Evolutionary conservation across 441 rosid genomes (phyloP).

Genomic region (Gossypium schwendimanii): DNA sequence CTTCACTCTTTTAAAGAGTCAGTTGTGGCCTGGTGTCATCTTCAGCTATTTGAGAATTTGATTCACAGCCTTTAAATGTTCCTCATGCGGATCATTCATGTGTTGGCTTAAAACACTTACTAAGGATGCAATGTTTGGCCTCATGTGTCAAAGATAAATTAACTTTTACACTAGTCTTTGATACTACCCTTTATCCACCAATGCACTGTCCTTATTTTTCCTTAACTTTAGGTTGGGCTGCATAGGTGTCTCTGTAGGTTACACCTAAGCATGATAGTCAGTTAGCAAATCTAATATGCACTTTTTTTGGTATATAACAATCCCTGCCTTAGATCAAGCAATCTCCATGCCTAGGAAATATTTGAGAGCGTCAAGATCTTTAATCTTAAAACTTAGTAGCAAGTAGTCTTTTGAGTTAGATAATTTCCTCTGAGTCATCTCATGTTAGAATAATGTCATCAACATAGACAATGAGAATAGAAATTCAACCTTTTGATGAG

Average conservation of each 20-base stretch:
- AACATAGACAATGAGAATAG: background rate
- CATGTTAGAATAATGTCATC: no score
- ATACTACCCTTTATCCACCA: background rate
- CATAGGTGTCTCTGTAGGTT: background rate
- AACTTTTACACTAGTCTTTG: background rate
- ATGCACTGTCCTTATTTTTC: background rate
- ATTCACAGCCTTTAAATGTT: background rate
- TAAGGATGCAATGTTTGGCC: background rate
- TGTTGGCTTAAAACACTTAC: background rate
- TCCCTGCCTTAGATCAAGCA: background rate
- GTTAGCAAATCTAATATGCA: background rate
- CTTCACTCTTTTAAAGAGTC: background rate
- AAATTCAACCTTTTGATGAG: background rate
- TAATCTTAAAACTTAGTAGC: background rate
- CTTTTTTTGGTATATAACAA: background rate
- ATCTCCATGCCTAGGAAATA: background rate
- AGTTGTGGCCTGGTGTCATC: background rate
- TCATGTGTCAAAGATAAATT: background rate
- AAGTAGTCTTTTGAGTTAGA: background rate
- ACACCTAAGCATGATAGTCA: background rate
- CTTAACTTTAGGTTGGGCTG: background rate
- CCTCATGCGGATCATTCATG: background rate
- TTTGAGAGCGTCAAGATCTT: background rate
- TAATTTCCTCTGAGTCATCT: background rate
- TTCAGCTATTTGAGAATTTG: background rate